These are phyloP conservation scores for Rhytidiadelphus loreus DNA, from an alignment of 225 moss, liverwort and hornwort genomes.

Conservation along the genomic window DNA sequence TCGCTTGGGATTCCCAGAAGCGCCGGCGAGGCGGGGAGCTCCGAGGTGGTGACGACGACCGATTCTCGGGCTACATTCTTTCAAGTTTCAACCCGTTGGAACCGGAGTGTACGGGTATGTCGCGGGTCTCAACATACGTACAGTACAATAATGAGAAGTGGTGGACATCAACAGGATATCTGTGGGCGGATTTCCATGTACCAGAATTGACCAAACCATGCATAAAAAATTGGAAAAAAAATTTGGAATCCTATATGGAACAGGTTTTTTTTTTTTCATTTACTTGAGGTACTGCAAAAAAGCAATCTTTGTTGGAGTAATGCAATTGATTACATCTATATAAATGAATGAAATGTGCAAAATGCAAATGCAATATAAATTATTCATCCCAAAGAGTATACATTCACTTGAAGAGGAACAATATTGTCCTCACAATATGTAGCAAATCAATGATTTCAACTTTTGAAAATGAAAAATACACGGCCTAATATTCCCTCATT, in stretches of 20 bases:
- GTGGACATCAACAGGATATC: not conserved
- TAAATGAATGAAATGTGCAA: too few species aligned
- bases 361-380: not conserved
- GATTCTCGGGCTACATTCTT: not conserved
- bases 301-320: not conserved
- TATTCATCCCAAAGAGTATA: accelerated
- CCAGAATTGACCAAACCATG: too few species aligned
- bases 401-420: accelerated
- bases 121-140: not conserved
- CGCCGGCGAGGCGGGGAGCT: not conserved
- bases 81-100: not conserved
- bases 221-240: not conserved
- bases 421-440: too few species aligned
- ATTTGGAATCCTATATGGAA: not conserved
- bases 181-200: not conserved
- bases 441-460: not conserved
- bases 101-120: not conserved
- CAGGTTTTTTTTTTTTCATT: not conserved
- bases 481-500: too few species aligned
- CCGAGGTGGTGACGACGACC: not conserved
- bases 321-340: not conserved
- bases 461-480: not conserved
- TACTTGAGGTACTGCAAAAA: not conserved
- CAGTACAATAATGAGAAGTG: too few species aligned
- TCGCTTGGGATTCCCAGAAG: not conserved